Base-by-base conservation (phyloP, 2,329 filamentous ascomycete genomes). In the Epichloe coenophiala region DNA sequence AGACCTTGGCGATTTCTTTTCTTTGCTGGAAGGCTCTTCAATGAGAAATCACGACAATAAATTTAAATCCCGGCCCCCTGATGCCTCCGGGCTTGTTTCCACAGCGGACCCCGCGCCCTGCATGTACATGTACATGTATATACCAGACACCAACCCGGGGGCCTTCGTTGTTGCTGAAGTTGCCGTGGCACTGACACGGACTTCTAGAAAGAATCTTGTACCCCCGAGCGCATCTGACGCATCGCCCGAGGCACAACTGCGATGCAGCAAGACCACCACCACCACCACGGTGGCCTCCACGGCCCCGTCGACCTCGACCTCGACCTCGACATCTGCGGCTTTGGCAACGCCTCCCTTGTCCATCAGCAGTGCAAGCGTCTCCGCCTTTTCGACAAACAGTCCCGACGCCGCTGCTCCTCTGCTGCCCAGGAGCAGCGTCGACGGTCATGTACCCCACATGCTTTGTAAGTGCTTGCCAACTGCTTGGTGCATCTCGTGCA, bases 401-500 rank as follows among this genome's bases (percentile, higher is more conserved):
- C 21, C 45, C 12, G 45, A 51, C 15, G 45, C 41, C 23, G 48
- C 21, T 13, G 27, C 48, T 8, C 43, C 48, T 19, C 41, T 42
- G 27, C 13, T 46, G 42, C 42, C 50, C 12, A 42, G 33, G 47
- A 42, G 55, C 37, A 58, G 55, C 45, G 56, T 65, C 45, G 69
- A 74, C 41, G 66, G 65, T 60, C 73, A 75, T 56, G 66, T 71
- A 51, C 68, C 72, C 56, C 70, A 73, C 61, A 65, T 72, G 59
- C 65, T 73, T 56, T 72, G 73, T 76, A 70, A 71, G 72, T 70
- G 51, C 56, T 19, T 33, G 15, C n/a, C n/a, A n/a, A n/a, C n/a
- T n/a, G n/a, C n/a, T n/a, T n/a, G n/a, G n/a, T n/a, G n/a, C n/a
- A n/a, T n/a, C n/a, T n/a, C n/a, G 23, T 27, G 1, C 23, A 8